Base-by-base conservation (phyloP, 768 basidiomycete genomes). In the Pilatotrama ljubarskyi region DNA sequence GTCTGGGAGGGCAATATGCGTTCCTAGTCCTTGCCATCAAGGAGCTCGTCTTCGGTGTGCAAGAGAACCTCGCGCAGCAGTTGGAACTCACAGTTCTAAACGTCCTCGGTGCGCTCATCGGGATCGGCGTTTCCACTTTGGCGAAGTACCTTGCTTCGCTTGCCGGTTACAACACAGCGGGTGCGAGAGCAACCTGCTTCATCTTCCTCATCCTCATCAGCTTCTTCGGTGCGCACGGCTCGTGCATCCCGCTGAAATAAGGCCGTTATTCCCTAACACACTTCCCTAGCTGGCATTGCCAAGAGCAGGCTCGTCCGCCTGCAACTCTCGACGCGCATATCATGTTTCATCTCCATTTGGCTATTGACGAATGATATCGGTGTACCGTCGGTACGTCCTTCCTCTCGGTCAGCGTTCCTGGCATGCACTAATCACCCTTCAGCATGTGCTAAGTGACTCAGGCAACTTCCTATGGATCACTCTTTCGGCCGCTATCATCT, bases 291-390 rank as follows among this genome's bases (percentile, higher is more conserved):
- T 55, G 77, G 77, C 4, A 70, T 72, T 50, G 52, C 69, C n/a
- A 80, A 80, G 63, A 82, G 81, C 57, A 72, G 76, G 17, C 67
- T 81, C 8, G 80, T 78, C 40, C 74, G 80, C 17, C 67, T 82
- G 18, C 76, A 75, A 26, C 60, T 78, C 11, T 73, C 80, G 5
- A 74, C 73, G 44, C 79, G 80, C 18, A 80, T 82, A 48, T 75
- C 76, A 10, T 78, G 77, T 59, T 81, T 82, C 57, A 68, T 79
- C n/a, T 76, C 78, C 1, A 73, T 80, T 24, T 82, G 78, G 77
- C 63, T 79, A 18, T 66, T 82, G 20, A 80, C 80, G 3, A 68
- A 63, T 10, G 65, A 79, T 49, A 64, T 72, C 32, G 77, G 76
- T 17, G 42, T 64, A 8, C 56, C 64, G 5, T 67, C 69, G 17